These are phyloP conservation scores for Rickenella mellea DNA, from an alignment of 768 basidiomycete species.

Conservation along the genomic window DNA sequence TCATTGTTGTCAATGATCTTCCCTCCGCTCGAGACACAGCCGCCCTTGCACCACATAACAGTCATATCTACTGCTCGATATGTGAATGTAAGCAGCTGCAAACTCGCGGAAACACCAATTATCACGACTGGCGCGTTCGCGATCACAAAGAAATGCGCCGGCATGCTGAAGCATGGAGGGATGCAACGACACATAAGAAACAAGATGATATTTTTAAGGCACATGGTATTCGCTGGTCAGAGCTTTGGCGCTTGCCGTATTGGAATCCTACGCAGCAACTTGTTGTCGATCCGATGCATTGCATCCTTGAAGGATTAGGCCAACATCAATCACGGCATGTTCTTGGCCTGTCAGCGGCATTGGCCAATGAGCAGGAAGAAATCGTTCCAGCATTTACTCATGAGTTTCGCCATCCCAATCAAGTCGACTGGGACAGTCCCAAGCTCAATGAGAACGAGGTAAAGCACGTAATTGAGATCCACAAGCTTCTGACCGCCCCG, in stretches of 20 bases:
- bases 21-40: constrained; percentile 19
- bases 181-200: not conserved
- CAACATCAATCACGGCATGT: not conserved
- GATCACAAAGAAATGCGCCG: not conserved
- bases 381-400: too few species aligned
- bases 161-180: constrained; percentile 1
- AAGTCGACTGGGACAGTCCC: too few species aligned
- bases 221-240: constrained; percentile 10
- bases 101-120: constrained; percentile 1
- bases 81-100: constrained; percentile 15
- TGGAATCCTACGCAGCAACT: constrained; percentile 14
- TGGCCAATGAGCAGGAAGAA: too few species aligned
- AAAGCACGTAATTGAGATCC: too few species aligned
- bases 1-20: constrained; percentile 20
- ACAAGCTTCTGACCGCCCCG: too few species aligned
- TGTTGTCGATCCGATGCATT: constrained; percentile 17
- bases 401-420: too few species aligned
- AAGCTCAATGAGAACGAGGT: too few species aligned
- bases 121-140: constrained; percentile 1
- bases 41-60: constrained; percentile 13
- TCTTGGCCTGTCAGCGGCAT: constrained; percentile 5
- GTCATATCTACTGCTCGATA: constrained; percentile 21
- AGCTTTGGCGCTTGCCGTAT: constrained; percentile 12
- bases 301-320: constrained; percentile 2
- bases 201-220: constrained; percentile 3